Conservation (phyloP, 2,329 filamentous ascomycete genomes). For the Alternaria metachromatica region DNA sequence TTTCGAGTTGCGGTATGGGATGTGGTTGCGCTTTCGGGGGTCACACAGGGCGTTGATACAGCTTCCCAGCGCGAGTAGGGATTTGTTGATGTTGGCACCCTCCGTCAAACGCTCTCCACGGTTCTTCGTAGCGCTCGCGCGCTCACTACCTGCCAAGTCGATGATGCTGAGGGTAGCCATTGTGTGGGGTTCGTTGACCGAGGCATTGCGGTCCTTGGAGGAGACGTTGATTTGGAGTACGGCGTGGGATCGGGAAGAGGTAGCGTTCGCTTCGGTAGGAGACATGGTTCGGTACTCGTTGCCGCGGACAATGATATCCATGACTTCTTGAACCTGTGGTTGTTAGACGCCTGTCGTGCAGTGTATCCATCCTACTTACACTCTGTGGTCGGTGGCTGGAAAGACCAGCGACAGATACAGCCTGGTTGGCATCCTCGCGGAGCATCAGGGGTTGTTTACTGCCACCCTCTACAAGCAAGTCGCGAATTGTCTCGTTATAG, state of each 20-base stretch:
- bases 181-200: slow-evolving; percentile 91
- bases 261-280: slow-evolving; percentile 95
- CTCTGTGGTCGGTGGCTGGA: slow-evolving; percentile 90
- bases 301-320: slow-evolving; percentile 97
- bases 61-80: slow-evolving; percentile 88
- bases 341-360: slow-evolving; percentile 25
- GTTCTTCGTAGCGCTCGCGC: slow-evolving; percentile 96
- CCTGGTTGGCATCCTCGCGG: slow-evolving; percentile 91
- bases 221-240: slow-evolving; percentile 97
- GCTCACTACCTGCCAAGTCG: slow-evolving; percentile 93
- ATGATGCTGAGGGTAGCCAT: slow-evolving; percentile 99
- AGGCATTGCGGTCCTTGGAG: slow-evolving; percentile 90
- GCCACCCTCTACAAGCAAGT: slow-evolving; percentile 84
- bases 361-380: slow-evolving; percentile 57
- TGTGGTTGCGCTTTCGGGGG: slow-evolving; percentile 86
- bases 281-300: slow-evolving; percentile 96
- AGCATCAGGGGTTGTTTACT: slow-evolving; percentile 88
- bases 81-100: slow-evolving; percentile 99
- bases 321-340: slow-evolving; percentile 75
- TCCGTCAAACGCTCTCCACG: slow-evolving; percentile 88
- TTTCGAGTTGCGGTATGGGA: slow-evolving; percentile 97
- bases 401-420: slow-evolving; percentile 87
- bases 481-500: slow-evolving; percentile 98
- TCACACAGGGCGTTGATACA: slow-evolving; percentile 99
- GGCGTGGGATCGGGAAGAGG: slow-evolving; percentile 94